Base-by-base conservation (phyloP, 345 rosid species). In the Angophora floribunda region DNA sequence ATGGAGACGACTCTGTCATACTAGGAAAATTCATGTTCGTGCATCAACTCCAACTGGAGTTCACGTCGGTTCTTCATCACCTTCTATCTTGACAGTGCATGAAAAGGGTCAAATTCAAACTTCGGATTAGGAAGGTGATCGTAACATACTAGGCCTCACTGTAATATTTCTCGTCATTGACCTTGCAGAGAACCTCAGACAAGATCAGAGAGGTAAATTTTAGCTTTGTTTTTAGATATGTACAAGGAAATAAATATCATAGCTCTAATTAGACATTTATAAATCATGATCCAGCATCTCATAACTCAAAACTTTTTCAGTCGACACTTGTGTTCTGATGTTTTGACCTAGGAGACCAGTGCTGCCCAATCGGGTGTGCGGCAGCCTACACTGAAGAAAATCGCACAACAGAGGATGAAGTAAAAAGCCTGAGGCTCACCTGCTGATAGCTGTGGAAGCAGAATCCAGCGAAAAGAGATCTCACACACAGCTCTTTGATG, bases 361-460 rank as follows among this genome's bases (percentile, higher is more conserved):
- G 84, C 84, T 15, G 14, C 84, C 84, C 26, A 5, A 75, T 41
- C 49, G 41, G 84, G 26, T 19, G 84, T 19, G 84, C 49, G 5
- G 84, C 44, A 24, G 82, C 49, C 41, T 19, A 36, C 12, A 75
- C 84, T 19, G 84, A 75, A 41, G 49, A 19, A 75, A 19, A 75
- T 49, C 28, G 24, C 82, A 75, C 6, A 36, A 44, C 7, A 1
- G n/a, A n/a, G 57, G 41, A 70, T 19, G 82, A 87, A 87, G 10
- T 32, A 45, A 67, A 17, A 49, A 45, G 45, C 70, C 32, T 52
- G 84, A 75, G 80, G 8, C 86, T 89, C 80, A 96, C 98, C 96
- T 97, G 98, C 91, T 96, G 99, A 91, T 96, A 96, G 86, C 93
- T 88, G 78, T 96, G 97, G 91, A 96, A 90, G 92, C 98, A 95